phyloP scores from a whole-genome alignment of 179 eudicot species.

The Spinacia oleracea region DNA sequence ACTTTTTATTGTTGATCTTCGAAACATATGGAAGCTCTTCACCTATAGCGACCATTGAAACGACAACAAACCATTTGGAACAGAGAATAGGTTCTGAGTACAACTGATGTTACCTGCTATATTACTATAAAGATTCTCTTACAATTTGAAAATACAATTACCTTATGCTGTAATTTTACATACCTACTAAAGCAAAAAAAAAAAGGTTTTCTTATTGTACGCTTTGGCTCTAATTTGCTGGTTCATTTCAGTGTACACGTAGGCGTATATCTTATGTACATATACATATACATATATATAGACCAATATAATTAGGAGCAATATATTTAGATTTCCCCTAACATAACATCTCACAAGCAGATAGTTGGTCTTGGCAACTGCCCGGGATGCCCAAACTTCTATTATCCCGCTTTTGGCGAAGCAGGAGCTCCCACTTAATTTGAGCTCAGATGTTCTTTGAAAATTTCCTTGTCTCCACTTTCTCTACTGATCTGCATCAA shows the following conservation, averaged over 20 bases:
- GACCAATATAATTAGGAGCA: constrained; percentile 9
- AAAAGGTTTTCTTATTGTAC: constrained; percentile 15
- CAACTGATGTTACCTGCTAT: neutral
- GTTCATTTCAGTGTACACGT: constrained; percentile 4
- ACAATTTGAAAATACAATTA: neutral
- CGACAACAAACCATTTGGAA: too few relatives aligned
- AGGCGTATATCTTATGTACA: constrained; percentile 15
- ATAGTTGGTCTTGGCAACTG: constrained; percentile 31
- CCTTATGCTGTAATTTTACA: constrained; percentile 10
- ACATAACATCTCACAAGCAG: constrained; percentile 31
- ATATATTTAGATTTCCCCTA: constrained; percentile 9
- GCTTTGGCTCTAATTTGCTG: constrained; percentile 12
- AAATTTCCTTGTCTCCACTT: neutral
- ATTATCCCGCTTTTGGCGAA: neutral
- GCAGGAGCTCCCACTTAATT: constrained; percentile 1
- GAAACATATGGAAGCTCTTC: neutral
- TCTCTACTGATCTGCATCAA: constrained; percentile 28
- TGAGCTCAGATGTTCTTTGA: neutral
- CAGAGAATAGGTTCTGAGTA: neutral
- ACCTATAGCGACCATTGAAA: too few relatives aligned
- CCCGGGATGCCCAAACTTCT: constrained; percentile 25
- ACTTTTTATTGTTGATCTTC: too few relatives aligned
- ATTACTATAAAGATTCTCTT: neutral
- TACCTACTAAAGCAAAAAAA: neutral
- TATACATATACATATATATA: constrained; percentile 13